phyloP scores from a whole-genome alignment of 1,284 basidiomycete species.

The Pyrrhoderma noxium region DNA sequence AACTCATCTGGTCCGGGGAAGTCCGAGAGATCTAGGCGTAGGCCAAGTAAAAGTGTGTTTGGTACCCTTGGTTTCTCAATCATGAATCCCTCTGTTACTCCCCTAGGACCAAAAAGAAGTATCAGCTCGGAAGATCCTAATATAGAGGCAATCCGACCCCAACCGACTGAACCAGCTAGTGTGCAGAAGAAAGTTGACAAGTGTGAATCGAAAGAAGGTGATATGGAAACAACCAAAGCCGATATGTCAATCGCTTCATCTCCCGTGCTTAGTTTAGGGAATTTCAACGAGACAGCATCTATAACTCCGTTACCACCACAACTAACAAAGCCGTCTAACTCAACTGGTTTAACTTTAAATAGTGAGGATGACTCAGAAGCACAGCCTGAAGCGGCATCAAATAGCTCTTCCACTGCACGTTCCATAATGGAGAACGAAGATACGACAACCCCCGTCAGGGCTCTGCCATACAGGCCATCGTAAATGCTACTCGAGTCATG shows the following conservation, averaged over 20 bases:
- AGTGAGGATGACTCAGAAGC: constrained; percentile 18
- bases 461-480: constrained; percentile 63
- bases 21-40: constrained; percentile 29
- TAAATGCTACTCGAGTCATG: constrained; percentile 84
- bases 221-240: too few species aligned
- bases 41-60: constrained; percentile 55
- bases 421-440: too few species aligned
- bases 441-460: constrained; percentile 37
- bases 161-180: constrained; percentile 22
- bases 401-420: too few species aligned
- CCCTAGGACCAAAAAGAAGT: not conserved
- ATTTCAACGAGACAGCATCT: constrained; percentile 19
- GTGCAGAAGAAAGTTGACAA: not conserved
- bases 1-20: constrained; percentile 18
- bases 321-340: constrained; percentile 16
- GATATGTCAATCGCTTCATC: too few species aligned
- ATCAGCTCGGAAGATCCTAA: not conserved
- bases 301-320: constrained; percentile 20
- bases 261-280: too few species aligned
- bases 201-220: too few species aligned
- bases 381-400: too few species aligned
- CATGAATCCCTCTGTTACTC: constrained; percentile 38
- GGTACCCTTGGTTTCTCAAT: constrained; percentile 63
- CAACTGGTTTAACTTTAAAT: not conserved
- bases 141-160: constrained; percentile 10